Evolutionary conservation across 2,329 filamentous ascomycete genomes (phyloP), one percentile per base, ranked within the genome.

Genomic region (Paraphoma sp.): DNA sequence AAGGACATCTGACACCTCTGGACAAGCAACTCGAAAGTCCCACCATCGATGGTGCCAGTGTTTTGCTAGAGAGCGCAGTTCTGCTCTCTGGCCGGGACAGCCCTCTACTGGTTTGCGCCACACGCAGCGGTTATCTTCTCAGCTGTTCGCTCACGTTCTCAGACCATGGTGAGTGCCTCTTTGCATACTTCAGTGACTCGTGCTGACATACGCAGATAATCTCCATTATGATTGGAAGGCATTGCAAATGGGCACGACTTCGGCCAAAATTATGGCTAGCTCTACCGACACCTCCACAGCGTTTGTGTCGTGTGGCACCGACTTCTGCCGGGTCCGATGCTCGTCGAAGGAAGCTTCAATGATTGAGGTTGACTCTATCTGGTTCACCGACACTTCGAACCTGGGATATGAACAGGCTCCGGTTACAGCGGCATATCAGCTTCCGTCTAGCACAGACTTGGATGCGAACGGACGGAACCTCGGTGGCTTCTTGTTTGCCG

Each of bases 401-500:
- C 68, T 71, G 2, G 62, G 54, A 17, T 74, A 74, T 17, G 55
- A 67, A 16, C 75, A 78, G 54, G 61, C 57, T 17, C 53, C 70
- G 6, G 54, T 77, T 3, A 71, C 72, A 3, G 72, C 75, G 5
- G 49, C 73, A 2, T 68, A 66, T 50, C 75, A 77, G 48, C 54
- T 77, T 1, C 68, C 71, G 6, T 57, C 63, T 2, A 18, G 54
- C 1, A n/a, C 10, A 3, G 42, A 54, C 5, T 69, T 75, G 48
- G 67, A 76, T 17, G 73, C 76, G 36, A 63, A 72, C 23, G 71
- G 77, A 12, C 69, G 79, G 47, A 70, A 77, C 12, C 65, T 81
- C 10, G 71, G 73, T 12, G 79, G 79, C 1, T 78, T 81, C 38
- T 67, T 85, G 9, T 79, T 84, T 43, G 82, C 79, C 40, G 78